phyloP scores from a whole-genome alignment of 371 early-diverging fungal genomes.

The Zopfochytrium polystomum region DNA sequence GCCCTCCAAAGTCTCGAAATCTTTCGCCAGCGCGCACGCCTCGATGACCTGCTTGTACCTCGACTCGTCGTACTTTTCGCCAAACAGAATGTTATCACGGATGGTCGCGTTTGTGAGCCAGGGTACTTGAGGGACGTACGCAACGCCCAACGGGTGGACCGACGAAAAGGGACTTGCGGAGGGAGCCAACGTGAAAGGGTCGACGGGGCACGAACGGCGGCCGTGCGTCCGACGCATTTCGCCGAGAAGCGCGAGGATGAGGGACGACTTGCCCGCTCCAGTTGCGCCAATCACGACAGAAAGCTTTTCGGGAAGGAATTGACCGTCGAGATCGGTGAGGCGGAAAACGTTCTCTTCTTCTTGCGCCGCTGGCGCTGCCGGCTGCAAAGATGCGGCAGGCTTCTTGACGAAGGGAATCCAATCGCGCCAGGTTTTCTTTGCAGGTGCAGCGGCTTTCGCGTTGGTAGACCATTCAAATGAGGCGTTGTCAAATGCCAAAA shows the following conservation, averaged over 20 bases:
- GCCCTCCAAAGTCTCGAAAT: conserved; percentile 31
- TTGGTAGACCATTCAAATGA: neutral
- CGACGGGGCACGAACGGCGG: conserved; percentile 53
- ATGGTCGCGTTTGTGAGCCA: no score
- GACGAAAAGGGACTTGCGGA: conserved; percentile 37
- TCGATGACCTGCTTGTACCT: conserved; percentile 31
- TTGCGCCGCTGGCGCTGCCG: neutral
- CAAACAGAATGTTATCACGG: conserved; percentile 47
- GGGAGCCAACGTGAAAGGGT: conserved; percentile 31
- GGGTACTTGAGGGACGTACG: no score
- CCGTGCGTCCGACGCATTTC: conserved; percentile 56
- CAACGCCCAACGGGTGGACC: no score
- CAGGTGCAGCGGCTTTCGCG: neutral
- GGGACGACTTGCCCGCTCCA: conserved; percentile 60
- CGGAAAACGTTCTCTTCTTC: conserved; percentile 1
- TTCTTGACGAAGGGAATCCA: neutral
- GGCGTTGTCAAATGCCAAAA: neutral
- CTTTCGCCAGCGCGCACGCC: conserved; percentile 31
- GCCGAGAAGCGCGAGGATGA: conserved; percentile 54
- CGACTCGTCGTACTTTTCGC: conserved; percentile 21
- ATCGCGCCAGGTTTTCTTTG: neutral
- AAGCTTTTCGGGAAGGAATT: conserved; percentile 60
- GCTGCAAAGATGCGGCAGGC: neutral
- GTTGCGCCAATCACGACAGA: conserved; percentile 67
- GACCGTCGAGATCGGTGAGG: conserved; percentile 23